A percentile compares a stretch with the other conserved stretches of the same genome.
Evolutionary conservation across 257 asterid genomes (phyloP).

Genomic region (Solanum virginianum): DNA sequence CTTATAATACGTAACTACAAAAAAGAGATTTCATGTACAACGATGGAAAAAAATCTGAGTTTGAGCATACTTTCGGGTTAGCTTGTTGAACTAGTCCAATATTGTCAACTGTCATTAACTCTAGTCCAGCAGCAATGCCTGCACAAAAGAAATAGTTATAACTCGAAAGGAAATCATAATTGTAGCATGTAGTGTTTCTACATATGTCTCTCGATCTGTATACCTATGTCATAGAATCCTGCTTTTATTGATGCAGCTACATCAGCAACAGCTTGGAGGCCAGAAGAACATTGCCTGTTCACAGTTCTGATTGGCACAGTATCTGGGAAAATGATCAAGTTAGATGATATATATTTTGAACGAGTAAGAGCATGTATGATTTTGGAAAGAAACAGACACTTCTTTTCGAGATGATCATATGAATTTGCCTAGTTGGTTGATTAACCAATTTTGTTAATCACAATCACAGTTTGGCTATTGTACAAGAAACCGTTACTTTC

Average conservation of each 20-base stretch:
- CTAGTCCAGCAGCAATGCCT: constrained; percentile 95
- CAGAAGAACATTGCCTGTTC: constrained; percentile 88
- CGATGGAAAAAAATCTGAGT: background rate
- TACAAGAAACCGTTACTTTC: background rate
- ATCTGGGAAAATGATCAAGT: constrained; percentile 27
- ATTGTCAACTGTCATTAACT: constrained; percentile 67
- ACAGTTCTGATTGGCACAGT: constrained; percentile 80
- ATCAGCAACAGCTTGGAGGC: constrained; percentile 95
- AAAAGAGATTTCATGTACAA: background rate
- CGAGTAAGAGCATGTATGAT: background rate
- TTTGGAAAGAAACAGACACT: background rate
- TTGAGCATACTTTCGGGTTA: constrained; percentile 50
- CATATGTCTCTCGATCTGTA: background rate
- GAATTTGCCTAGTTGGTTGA: background rate
- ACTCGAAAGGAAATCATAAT: background rate
- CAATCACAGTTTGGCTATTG: background rate
- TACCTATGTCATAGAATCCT: constrained; percentile 87
- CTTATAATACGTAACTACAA: background rate
- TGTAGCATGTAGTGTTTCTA: background rate
- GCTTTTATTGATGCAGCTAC: constrained; percentile 88
- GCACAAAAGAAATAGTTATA: background rate
- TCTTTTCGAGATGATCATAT: background rate
- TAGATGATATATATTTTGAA: background rate
- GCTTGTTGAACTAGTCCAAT: constrained; percentile 7
- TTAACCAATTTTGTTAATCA: background rate